phyloP scores from a whole-genome alignment of 2,329 filamentous ascomycete genomes.

The Keithomyces neogunnii region DNA sequence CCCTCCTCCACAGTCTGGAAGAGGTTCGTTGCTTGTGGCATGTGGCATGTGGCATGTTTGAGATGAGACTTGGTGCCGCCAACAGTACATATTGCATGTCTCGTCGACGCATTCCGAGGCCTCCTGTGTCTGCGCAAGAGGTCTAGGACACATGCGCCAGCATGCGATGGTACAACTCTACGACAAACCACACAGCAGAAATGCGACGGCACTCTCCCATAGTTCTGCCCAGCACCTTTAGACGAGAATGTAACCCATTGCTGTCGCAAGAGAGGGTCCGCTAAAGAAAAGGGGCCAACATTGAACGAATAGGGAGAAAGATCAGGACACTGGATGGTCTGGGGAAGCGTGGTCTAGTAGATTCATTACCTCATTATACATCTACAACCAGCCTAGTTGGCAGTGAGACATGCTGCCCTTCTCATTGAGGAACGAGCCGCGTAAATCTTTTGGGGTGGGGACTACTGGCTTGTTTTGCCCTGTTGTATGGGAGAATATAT shows the following conservation, averaged over 20 bases:
- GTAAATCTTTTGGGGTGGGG: not conserved
- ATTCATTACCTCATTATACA: conserved; percentile 6
- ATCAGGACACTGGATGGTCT: not conserved
- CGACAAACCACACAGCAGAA: too few species aligned
- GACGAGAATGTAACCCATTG: not conserved
- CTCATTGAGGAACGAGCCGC: not conserved
- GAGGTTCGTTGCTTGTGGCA: too few species aligned
- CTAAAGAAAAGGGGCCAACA: not conserved
- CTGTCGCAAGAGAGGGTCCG: not conserved
- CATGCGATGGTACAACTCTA: too few species aligned
- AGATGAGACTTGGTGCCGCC: too few species aligned
- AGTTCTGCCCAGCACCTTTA: not conserved
- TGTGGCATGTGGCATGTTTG: too few species aligned
- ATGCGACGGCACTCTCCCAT: not conserved
- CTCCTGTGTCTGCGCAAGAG: too few species aligned
- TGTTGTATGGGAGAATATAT: too few species aligned
- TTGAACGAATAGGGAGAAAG: conserved; percentile 5
- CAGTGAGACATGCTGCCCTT: not conserved
- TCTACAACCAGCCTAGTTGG: conserved; percentile 1
- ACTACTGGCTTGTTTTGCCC: too few species aligned
- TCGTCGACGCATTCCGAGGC: too few species aligned
- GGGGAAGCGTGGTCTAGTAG: not conserved
- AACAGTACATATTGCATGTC: too few species aligned
- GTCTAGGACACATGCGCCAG: too few species aligned
- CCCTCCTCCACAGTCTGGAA: not conserved